These are phyloP conservation scores for Pichia inconspicua DNA, from an alignment of 1,139 yeast genomes.

Conservation along the genomic window DNA sequence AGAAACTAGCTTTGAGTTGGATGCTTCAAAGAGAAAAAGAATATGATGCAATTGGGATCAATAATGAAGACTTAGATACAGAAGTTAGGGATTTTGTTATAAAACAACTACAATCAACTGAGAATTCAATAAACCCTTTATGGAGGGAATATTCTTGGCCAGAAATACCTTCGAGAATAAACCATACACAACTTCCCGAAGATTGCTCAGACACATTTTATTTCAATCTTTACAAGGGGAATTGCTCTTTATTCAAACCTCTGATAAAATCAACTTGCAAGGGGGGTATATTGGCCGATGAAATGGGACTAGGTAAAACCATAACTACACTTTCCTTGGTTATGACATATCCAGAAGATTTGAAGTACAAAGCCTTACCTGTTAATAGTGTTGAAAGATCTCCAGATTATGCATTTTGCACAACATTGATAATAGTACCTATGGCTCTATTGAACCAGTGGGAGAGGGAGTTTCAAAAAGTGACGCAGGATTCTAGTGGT, in stretches of 20 bases:
- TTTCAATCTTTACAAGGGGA: slow-evolving; percentile 79
- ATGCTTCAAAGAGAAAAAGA: slow-evolving; percentile 64
- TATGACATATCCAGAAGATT: slow-evolving; percentile 53
- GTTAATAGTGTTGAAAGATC: slow-evolving; percentile 5
- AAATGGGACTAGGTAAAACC: slow-evolving; percentile 95
- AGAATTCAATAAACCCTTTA: slow-evolving; percentile 71
- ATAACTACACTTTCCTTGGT: slow-evolving; percentile 73
- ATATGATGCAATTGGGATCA: slow-evolving; percentile 31
- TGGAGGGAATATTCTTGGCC: slow-evolving; percentile 87
- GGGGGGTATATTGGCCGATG: slow-evolving; percentile 96
- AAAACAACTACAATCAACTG: slow-evolving; percentile 20
- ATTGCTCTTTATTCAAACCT: slow-evolving; percentile 64
- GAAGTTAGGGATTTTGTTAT: slow-evolving; percentile 20
- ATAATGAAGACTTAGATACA: slow-evolving; percentile 22
- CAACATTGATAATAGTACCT: slow-evolving; percentile 81
- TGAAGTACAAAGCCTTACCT: slow-evolving; percentile 9
- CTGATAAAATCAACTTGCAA: slow-evolving; percentile 44
- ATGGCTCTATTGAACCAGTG: slow-evolving; percentile 88
- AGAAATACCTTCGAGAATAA: slow-evolving; percentile 15
- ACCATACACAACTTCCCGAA: not conserved
- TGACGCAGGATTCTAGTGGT: slow-evolving; percentile 41
- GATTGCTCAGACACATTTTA: slow-evolving; percentile 39
- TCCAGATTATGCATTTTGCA: slow-evolving; percentile 50
- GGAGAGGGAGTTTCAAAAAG: slow-evolving; percentile 70
- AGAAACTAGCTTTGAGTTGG: slow-evolving; percentile 77